Evolutionary conservation across 345 rosid species (phyloP), one percentile per base, ranked within the genome.

Genomic region (Punica granatum): DNA sequence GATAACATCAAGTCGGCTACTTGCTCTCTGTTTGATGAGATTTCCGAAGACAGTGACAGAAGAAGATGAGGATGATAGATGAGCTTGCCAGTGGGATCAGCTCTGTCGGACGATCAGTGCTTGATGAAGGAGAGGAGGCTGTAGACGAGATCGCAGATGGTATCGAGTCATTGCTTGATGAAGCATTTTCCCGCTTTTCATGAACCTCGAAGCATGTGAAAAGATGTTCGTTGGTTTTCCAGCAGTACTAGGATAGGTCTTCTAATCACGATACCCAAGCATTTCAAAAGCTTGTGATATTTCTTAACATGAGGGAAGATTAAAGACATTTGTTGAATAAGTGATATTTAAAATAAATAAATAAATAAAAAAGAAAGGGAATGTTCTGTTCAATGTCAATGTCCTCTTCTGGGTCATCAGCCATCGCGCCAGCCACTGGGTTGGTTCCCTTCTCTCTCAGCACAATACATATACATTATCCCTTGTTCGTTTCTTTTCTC

Each of bases 331-430:
- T n/a, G n/a, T n/a, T n/a, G n/a, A n/a, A n/a, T n/a, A n/a, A n/a
- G n/a, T n/a, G n/a, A n/a, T n/a, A n/a, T n/a, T n/a, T n/a, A n/a
- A n/a, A n/a, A n/a, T n/a, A n/a, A n/a, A n/a, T n/a, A n/a, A n/a
- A n/a, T n/a, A n/a, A n/a, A n/a, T n/a, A n/a, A n/a, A n/a, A n/a
- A n/a, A n/a, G n/a, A n/a, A n/a, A n/a, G n/a, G n/a, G n/a, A 94
- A 94, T 72, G 72, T 71, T 64, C 80, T 94, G 70, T 94, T 94
- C 90, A 94, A 91, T 68, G 99, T 91, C 84, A 86, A 91, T 76
- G 75, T 91, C 42, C 82, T 89, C 80, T 91, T 93, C 88, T 93
- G 97, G 97, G 61, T 84, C 83, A 84, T 88, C 75, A 69, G 98
- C 14, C 87, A 76, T 43, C 68, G 83, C 78, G 78, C 80, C 41